These are phyloP conservation scores for Salix udensis DNA, from an alignment of 345 rosid genomes.

Conservation along the genomic window DNA sequence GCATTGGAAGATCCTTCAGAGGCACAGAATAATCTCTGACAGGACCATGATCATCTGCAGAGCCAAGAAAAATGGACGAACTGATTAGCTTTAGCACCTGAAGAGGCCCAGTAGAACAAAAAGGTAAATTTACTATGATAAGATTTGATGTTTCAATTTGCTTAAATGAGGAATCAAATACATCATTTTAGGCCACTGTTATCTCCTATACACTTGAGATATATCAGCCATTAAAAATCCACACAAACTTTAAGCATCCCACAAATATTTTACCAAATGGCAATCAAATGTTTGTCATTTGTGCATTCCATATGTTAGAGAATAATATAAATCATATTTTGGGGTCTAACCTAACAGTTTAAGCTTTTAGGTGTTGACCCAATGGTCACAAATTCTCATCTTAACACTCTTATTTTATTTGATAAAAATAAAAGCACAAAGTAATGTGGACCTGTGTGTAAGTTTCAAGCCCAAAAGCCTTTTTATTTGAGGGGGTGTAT, in stretches of 20 bases:
- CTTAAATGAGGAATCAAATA: slow-evolving; percentile 6
- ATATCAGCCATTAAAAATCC: background rate
- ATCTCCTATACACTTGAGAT: background rate
- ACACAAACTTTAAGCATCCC: background rate
- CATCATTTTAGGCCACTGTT: background rate
- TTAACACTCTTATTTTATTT: no score
- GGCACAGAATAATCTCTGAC: slow-evolving; percentile 19
- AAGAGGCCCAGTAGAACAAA: slow-evolving; percentile 4
- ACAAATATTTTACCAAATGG: background rate
- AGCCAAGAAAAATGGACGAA: slow-evolving; percentile 10
- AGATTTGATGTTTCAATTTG: background rate
- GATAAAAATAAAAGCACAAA: no score
- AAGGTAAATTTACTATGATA: slow-evolving; percentile 7
- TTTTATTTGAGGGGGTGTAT: no score
- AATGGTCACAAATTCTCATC: no score
- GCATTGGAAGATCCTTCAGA: slow-evolving; percentile 27
- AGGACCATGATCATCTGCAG: slow-evolving; percentile 25
- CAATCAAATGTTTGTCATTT: background rate
- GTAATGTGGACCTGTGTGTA: no score
- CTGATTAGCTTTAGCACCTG: slow-evolving; percentile 12
- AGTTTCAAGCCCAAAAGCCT: no score
- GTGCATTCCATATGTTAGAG: background rate
- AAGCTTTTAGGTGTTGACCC: no score
- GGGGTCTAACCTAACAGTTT: no score
- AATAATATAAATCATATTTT: no score